Base-by-base conservation (phyloP, 352 stramenopile species). In the Phytophthora lateralis region DNA sequence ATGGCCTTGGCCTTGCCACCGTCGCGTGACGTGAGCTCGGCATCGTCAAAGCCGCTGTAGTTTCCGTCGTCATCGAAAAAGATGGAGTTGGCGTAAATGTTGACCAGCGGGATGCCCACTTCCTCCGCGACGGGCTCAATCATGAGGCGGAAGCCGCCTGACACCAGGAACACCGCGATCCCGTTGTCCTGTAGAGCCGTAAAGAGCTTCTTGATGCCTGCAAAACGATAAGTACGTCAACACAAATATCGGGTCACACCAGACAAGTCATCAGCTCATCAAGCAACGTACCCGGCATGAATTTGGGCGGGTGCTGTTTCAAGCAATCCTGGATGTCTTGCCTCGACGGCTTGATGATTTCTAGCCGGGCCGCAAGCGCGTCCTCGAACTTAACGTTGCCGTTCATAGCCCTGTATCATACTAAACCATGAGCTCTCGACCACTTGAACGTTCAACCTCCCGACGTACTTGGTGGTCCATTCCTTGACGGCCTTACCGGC, bases 31-130 rank as follows among this genome's bases (percentile, higher is more conserved):
- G 97, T 99, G 18, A 97, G 93, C 75, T 99, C 97, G 11, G 83
- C 88, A 24, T 85, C 62, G 76, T 99, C 97, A 67, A 99, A 99
- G 18, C 89, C 93, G 12, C 54, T 65, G 71, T 99, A 99, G 1
- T 83, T 77, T 43, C 91, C 93, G 21, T 89, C 59, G 46, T 80
- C 71, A 35, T 96, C 76, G 69, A 99, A 99, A 47, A 98, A 84
- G 50, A 99, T 95, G 12, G 93, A 98, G 83, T 99, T 99, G 49
- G 98, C 98, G 75, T 98, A 98, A 61, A 99, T 98, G 67, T 97
- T 97, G 38, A 78, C 76, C 78, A 89, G 60, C 57, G 91, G 77
- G 69, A 97, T 80, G 49, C 72, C 71, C 66, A 98, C 67, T 47
- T 85, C 57, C 62, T 95, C 75, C 15, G 97, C 97, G 0, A 99